A percentile compares a stretch with the other conserved stretches of the same genome.
Conservation (phyloP, 1,284 basidiomycete genomes). For the Mycena sp. region DNA sequence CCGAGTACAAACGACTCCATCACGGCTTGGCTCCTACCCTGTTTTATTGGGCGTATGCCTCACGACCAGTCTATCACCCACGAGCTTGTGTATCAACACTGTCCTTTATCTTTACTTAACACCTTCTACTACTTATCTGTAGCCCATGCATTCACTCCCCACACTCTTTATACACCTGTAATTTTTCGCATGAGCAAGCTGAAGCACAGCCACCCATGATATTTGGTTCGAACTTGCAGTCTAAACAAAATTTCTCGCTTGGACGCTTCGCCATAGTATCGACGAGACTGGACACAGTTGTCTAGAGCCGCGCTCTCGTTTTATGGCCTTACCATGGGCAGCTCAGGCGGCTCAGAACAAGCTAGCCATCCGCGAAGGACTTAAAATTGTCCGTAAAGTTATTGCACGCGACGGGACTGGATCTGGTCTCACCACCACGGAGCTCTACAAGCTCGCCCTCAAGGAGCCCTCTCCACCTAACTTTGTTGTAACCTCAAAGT, state of each 20-base stretch:
- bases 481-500: conserved; percentile 14
- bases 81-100: neutral
- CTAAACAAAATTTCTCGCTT: too few species aligned
- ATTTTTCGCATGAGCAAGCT: conserved; percentile 29
- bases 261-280: too few species aligned
- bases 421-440: conserved; percentile 49
- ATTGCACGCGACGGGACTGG: conserved; percentile 41
- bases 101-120: too few species aligned
- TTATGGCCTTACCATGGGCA: conserved; percentile 24
- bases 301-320: too few species aligned
- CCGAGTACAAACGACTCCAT: too few species aligned
- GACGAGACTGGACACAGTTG: too few species aligned
- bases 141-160: neutral
- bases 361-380: conserved; percentile 43
- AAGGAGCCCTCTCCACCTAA: conserved; percentile 42
- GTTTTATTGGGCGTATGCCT: too few species aligned
- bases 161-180: conserved; percentile 23
- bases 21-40: too few species aligned
- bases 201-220: too few species aligned
- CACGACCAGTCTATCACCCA: too few species aligned
- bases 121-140: too few species aligned
- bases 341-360: conserved; percentile 28
- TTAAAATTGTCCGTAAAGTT: conserved; percentile 48
- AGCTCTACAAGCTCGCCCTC: conserved; percentile 54
- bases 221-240: too few species aligned